Base-by-base conservation (phyloP, 2,329 filamentous ascomycete genomes). In the Aspergillus cejpii region DNA sequence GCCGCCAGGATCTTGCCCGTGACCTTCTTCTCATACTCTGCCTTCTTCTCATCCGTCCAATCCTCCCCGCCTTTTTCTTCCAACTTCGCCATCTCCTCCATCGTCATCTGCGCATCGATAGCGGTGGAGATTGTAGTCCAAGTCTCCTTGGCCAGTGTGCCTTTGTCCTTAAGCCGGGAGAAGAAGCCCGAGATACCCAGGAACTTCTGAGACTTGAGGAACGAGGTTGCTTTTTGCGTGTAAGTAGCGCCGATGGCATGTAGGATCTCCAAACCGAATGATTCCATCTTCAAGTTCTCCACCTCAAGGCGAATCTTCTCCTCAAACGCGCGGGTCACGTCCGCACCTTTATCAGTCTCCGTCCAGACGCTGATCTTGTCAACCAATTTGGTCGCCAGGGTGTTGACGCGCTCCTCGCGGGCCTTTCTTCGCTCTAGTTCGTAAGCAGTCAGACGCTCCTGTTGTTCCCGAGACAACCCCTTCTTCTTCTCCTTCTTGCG, bases 211-310 rank as follows among this genome's bases (percentile, higher is more conserved):
- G 85, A 91, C 66, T 95, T 94, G 54, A 98, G 77, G 62, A 96
- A 84, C 1, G 83, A 84, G 1, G 85, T 87, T 3, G 85, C 87
- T 70, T 97, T 97, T 65, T 83, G 81, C 21, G 92, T 71, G 67
- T 98, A 98, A 3, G 88, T 94, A 56, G 85, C 78, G 12, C 92
- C 92, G 59, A 98, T 94, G 37, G 92, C 90, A 67, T 97, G 91
- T 39, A 96, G 75, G 56, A 97, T 97, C 57, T 98, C 92, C 33
- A 98, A 77, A 41, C 92, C 92, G 58, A 98, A 98, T 0, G 87
- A 94, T 71, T 98, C 92, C 88, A 98, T 98, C 77, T 97, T 98
- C 58, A 98, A 75, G 63, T 97, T 94, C 73, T 98, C 92, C 20
- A 94, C 87, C 71, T 98, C 92, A 31, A 97, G 81, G 31, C 84